Conservation (phyloP, 2,329 filamentous ascomycete species). For the Fusarium longipes region DNA sequence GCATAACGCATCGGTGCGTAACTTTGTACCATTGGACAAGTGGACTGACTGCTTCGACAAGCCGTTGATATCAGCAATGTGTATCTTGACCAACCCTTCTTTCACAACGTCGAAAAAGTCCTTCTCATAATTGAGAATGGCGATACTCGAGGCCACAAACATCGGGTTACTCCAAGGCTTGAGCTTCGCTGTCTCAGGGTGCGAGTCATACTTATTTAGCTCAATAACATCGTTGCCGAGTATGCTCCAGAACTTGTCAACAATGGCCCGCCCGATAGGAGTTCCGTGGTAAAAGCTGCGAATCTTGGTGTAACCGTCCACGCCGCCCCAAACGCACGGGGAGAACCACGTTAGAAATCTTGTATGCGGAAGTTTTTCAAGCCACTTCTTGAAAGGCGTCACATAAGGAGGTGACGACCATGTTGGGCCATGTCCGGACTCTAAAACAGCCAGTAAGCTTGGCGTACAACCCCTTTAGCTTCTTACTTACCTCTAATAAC, state of each 20-base stretch:
- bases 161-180: slow-evolving; percentile 56
- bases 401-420: slow-evolving; percentile 68
- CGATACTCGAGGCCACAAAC: slow-evolving; percentile 62
- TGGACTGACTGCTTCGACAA: slow-evolving; percentile 55
- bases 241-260: slow-evolving; percentile 57
- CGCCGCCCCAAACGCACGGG: slow-evolving; percentile 72
- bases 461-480: background rate
- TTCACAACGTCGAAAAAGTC: slow-evolving; percentile 63
- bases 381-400: slow-evolving; percentile 69
- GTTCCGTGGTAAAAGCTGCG: slow-evolving; percentile 64
- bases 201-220: slow-evolving; percentile 58
- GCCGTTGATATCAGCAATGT: slow-evolving; percentile 58
- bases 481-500: slow-evolving; percentile 62
- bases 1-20: slow-evolving; percentile 60
- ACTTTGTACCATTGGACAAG: slow-evolving; percentile 54
- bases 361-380: slow-evolving; percentile 66
- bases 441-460: slow-evolving; percentile 30
- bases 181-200: slow-evolving; percentile 53
- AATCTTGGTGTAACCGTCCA: slow-evolving; percentile 62
- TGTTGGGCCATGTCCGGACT: slow-evolving; percentile 63
- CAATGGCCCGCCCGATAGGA: slow-evolving; percentile 59
- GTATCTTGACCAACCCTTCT: slow-evolving; percentile 58
- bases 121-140: slow-evolving; percentile 65
- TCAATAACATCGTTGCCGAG: slow-evolving; percentile 59
- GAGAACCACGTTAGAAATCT: slow-evolving; percentile 73